These are phyloP conservation scores for Trichoderma breve DNA, from an alignment of 2,329 filamentous ascomycete genomes.

Conservation along the genomic window DNA sequence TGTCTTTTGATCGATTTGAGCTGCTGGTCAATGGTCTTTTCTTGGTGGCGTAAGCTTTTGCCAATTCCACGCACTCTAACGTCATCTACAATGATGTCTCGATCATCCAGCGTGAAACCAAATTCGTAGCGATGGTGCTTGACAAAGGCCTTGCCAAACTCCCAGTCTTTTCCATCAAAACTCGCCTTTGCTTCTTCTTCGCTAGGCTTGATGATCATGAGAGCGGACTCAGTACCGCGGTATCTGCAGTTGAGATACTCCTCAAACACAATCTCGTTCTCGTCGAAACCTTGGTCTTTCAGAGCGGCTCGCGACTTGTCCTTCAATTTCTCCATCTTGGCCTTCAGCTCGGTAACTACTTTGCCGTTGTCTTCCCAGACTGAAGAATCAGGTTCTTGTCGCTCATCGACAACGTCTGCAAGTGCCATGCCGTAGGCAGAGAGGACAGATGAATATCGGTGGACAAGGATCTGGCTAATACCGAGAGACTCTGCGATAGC, in stretches of 20 bases:
- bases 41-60: slow-evolving; percentile 76
- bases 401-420: slow-evolving; percentile 88
- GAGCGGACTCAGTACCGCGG: slow-evolving; percentile 81
- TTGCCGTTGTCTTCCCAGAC: slow-evolving; percentile 60
- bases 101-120: slow-evolving; percentile 79
- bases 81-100: slow-evolving; percentile 88
- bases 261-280: slow-evolving; percentile 75
- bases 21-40: slow-evolving; percentile 82
- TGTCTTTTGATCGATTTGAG: slow-evolving; percentile 66
- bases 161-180: slow-evolving; percentile 68
- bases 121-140: slow-evolving; percentile 90
- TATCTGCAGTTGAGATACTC: slow-evolving; percentile 95
- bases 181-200: slow-evolving; percentile 58
- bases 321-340: slow-evolving; percentile 77
- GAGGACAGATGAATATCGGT: slow-evolving; percentile 83
- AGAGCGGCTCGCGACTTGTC: slow-evolving; percentile 68
- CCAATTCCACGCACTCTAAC: slow-evolving; percentile 85
- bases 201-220: slow-evolving; percentile 80
- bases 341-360: slow-evolving; percentile 60
- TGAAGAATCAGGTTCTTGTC: slow-evolving; percentile 71
- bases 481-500: slow-evolving; percentile 83
- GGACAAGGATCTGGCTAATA: slow-evolving; percentile 80
- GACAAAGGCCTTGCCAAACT: slow-evolving; percentile 80
- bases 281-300: slow-evolving; percentile 73
- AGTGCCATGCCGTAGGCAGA: slow-evolving; percentile 92